Evolutionary conservation across 331 rosid species (phyloP), one percentile per base, ranked within the genome.

Genomic region (Malus hybrid): DNA sequence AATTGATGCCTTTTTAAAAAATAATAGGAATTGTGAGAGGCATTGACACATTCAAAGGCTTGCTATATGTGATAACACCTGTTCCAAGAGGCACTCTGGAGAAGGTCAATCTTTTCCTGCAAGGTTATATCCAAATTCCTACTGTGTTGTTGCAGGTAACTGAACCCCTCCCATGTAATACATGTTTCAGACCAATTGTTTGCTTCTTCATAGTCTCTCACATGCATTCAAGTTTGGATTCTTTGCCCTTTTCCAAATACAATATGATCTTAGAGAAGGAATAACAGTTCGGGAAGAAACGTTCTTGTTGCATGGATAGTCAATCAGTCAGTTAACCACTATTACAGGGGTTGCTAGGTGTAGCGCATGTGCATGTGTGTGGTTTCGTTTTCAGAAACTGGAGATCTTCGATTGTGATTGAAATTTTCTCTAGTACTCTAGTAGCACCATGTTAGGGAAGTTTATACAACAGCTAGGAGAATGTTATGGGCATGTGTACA

Each of bases 21-120:
- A 33, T 72, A 78, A 72, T 83, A 92, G 99, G 99, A 69, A 92
- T 94, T 77, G 95, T 94, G 86, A 90, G 97, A 86, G 93, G 90
- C 78, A 80, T 94, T 26, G 99, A 94, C 82, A 83, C 89, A 6
- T 24, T 56, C 56, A 92, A 89, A 87, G 92, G 96, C 64, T 56
- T 90, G 77, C 84, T 94, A 61, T 88, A 85, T 81, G 88, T 92
- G 80, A 87, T 94, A 72, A 89, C 99, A 68, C 97, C 99, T 12
- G 92, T 92, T 65, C 93, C 88, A 26, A 91, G 68, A 63, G 85
- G 75, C 86, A 78, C 91, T 80, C 85, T 94, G 79, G 95, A 86
- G 78, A 92, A 85, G 68, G 97, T 92, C 46, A 80, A 92, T 82
- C 87, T 92, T 58, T 79, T 94, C 69, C 83, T 92, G 73, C 96